These are phyloP conservation scores for Tillandsia leiboldiana DNA, from an alignment of 176 grass and related monocot species.

Conservation along the genomic window DNA sequence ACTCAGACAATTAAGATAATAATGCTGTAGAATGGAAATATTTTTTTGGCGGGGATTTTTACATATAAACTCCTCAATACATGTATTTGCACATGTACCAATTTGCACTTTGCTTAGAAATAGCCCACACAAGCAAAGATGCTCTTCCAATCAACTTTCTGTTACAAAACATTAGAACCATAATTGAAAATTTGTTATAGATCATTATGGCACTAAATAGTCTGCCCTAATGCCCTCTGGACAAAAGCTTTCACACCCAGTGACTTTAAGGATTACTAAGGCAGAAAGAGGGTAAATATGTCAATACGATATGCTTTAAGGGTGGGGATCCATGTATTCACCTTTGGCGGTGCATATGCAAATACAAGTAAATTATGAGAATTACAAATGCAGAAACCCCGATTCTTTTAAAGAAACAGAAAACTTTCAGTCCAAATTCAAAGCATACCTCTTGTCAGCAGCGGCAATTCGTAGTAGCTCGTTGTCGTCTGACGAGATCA, in stretches of 20 bases:
- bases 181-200: no score
- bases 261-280: no score
- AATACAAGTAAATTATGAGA: background rate
- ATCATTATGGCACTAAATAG: no score
- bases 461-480: constrained; percentile 71
- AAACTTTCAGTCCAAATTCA: background rate
- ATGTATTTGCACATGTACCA: no score
- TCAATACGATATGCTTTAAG: background rate
- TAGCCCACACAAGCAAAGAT: constrained; percentile 3
- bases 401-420: background rate
- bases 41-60: background rate
- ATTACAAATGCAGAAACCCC: no score
- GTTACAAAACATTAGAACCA: no score
- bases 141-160: no score
- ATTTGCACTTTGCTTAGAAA: no score
- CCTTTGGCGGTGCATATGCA: background rate
- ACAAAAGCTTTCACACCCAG: no score
- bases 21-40: background rate
- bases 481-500: constrained; percentile 48
- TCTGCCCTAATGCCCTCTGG: no score
- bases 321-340: no score
- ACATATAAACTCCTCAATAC: no score
- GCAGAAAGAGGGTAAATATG: background rate
- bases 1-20: background rate
- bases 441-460: constrained; percentile 74